These are phyloP conservation scores for Penicillium brevicompactum DNA, from an alignment of 2,329 filamentous ascomycete species.

Conservation along the genomic window DNA sequence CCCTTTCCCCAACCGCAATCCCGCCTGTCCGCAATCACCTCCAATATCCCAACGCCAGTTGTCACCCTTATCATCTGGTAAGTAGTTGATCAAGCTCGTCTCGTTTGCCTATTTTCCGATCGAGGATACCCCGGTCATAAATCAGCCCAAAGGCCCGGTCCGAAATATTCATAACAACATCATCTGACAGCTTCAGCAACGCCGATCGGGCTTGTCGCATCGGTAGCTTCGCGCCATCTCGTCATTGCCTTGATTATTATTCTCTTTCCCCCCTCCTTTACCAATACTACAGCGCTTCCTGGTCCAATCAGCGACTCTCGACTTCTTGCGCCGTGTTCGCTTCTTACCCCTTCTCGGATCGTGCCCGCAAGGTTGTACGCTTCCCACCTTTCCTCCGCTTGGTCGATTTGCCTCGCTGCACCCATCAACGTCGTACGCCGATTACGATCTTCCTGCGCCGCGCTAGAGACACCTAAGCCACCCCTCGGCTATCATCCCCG, in stretches of 20 bases:
- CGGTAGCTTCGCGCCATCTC: conserved; percentile 28
- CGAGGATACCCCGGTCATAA: background rate
- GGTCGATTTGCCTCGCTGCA: conserved; percentile 10
- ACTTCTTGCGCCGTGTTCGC: conserved; percentile 9
- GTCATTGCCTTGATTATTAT: conserved; percentile 19
- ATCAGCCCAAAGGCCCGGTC: conserved; percentile 5
- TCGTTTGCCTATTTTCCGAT: background rate
- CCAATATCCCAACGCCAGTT: background rate
- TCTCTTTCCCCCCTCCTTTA: conserved; percentile 11
- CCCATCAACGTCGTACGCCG: conserved; percentile 15
- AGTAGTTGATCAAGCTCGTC: background rate
- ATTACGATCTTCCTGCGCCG: conserved; percentile 16
- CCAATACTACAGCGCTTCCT: conserved; percentile 24
- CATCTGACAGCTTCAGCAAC: conserved; percentile 25
- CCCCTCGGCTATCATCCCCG: background rate
- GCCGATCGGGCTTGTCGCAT: conserved; percentile 28
- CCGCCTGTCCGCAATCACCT: background rate
- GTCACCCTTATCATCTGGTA: background rate
- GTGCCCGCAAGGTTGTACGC: conserved; percentile 21
- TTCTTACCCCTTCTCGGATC: conserved; percentile 13
- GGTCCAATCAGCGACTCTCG: conserved; percentile 21
- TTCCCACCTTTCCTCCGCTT: conserved; percentile 13
- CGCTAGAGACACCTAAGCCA: conserved; percentile 4
- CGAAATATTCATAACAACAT: conserved; percentile 11
- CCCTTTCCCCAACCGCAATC: conserved; percentile 9